Base-by-base conservation (phyloP, 495 filamentous ascomycete genomes). In the Thozetella sp. region DNA sequence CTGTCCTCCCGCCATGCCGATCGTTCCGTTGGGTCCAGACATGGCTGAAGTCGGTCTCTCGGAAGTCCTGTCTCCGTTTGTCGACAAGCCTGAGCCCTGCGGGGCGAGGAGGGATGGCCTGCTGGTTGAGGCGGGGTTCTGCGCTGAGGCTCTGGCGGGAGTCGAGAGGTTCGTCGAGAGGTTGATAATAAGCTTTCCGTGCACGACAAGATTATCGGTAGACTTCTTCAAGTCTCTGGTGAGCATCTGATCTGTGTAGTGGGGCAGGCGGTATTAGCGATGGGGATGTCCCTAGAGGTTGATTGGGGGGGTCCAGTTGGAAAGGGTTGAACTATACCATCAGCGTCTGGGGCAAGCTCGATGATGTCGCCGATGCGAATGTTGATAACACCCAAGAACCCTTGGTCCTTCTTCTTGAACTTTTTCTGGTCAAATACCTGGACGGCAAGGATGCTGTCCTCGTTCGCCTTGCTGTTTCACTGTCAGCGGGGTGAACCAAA, bases 391-490 rank as follows among this genome's bases (percentile, higher is more conserved):
- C 95, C 95, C 22, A 99, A 85, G 66, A 99, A 99, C 1, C 95
- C 95, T 72, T 99, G 95, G 67, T 98, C 95, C 91, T 98, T 99
- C 84, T 99, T 99, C 80, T 99, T 99, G 81, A 98, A 99, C 75
- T 99, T 99, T 81, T 97, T 98, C 74, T 99, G 95, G 72, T 99
- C 95, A 68, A 99, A 99, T 51, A 99, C 97, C 72, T 99, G 95
- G 45, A 99, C 93, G 20, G 94, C 93, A 22, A 99, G 85, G 64
- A 98, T 97, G 69, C 93, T 97, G 64, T 97, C 93, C 68, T 98
- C 95, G 52, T 86, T 91, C 57, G 90, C 94, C 73, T 82, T 82
- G 78, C 93, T 97, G 71, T 13, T 63, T 57, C 20, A 54, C 54
- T 55, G 66, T 74, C 52, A 74, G 70, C 56, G 54, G 51, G 52